phyloP scores from a whole-genome alignment of 192 early-diverging fungal species.

The Coemansia sp. region DNA sequence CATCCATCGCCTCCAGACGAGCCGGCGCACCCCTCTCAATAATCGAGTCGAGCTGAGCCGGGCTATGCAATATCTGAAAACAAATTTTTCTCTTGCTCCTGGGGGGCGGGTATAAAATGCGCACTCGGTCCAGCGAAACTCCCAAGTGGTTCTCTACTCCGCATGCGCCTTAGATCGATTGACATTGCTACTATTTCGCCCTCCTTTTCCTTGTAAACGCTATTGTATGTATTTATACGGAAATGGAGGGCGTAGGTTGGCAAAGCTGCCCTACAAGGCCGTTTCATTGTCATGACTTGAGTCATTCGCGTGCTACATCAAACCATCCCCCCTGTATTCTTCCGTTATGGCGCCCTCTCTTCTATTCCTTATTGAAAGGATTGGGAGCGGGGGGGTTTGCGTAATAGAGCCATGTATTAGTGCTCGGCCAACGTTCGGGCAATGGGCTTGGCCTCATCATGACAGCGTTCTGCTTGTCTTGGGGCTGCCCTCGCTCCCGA shows the following conservation, averaged over 20 bases:
- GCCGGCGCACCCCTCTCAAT: no score
- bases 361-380: no score
- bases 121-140: background rate
- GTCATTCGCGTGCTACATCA: conserved; percentile 51
- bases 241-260: conserved; percentile 9
- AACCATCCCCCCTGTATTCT: no score
- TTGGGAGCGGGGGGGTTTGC: background rate
- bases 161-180: conserved; percentile 50
- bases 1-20: no score
- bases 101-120: background rate
- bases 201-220: background rate
- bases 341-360: no score
- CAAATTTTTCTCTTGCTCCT: background rate
- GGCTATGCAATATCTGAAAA: no score
- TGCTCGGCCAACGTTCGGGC: background rate
- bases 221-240: background rate
- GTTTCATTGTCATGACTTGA: conserved; percentile 50
- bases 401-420: background rate
- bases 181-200: conserved; percentile 37
- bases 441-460: background rate
- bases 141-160: background rate
- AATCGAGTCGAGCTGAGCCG: no score
- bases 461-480: conserved; percentile 4
- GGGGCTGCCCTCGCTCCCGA: background rate
- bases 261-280: conserved; percentile 41